Percentiles rank a stretch among this genome's conserved stretches.
phyloP scores from a whole-genome alignment of 179 eudicot species.

The Kewa caespitosa region DNA sequence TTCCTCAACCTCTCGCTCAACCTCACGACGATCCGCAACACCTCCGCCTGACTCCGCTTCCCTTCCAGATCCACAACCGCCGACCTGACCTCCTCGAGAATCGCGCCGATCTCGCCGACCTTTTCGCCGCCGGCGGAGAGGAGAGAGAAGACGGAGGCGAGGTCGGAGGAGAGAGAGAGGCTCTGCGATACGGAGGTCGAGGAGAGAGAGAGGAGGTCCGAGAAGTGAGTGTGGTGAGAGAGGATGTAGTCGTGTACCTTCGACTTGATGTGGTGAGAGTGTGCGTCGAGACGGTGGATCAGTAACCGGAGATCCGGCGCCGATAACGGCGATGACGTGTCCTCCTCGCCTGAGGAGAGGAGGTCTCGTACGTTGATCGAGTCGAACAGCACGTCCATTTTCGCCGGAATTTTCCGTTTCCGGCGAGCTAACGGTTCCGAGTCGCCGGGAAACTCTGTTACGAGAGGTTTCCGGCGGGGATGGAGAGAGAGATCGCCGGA shows the following conservation, averaged over 20 bases:
- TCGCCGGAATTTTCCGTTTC: too few relatives aligned
- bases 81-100: conserved; percentile 38
- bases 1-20: conserved; percentile 38
- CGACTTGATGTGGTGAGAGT: conserved; percentile 70
- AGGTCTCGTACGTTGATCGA: conserved; percentile 68
- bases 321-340: conserved; percentile 69
- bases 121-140: conserved; percentile 34
- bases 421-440: too few relatives aligned
- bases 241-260: conserved; percentile 58
- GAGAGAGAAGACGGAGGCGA: conserved; percentile 41
- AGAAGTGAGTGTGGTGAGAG: conserved; percentile 62
- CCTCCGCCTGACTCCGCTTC: conserved; percentile 45
- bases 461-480: too few relatives aligned
- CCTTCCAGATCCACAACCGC: conserved; percentile 44
- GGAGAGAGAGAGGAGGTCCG: conserved; percentile 59
- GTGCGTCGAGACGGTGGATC: conserved; percentile 65
- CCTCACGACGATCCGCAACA: conserved; percentile 47
- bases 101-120: conserved; percentile 38
- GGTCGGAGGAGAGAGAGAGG: conserved; percentile 38
- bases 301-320: conserved; percentile 95
- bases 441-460: too few relatives aligned
- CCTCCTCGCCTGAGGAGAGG: conserved; percentile 46
- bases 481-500: too few relatives aligned
- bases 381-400: conserved; percentile 63
- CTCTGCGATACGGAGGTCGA: conserved; percentile 45